phyloP scores from a whole-genome alignment of 2,329 filamentous ascomycete species.

The Orbilia javanica region DNA sequence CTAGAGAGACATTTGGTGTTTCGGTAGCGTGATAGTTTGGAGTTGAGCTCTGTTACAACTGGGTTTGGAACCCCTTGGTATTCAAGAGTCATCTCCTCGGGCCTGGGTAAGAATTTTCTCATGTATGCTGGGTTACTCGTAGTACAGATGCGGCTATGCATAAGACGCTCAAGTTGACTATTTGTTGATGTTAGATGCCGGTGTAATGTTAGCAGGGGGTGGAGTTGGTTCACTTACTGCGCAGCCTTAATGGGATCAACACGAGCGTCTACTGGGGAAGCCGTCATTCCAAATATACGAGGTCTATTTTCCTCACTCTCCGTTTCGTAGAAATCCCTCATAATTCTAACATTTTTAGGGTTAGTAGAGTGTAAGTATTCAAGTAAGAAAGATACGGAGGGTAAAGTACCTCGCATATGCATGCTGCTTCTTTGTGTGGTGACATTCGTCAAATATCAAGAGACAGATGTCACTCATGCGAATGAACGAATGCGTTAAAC shows the following conservation, averaged over 20 bases:
- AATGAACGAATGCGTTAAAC: slow-evolving; percentile 82
- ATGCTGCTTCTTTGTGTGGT: slow-evolving; percentile 95
- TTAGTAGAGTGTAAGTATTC: slow-evolving; percentile 45
- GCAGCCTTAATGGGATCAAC: slow-evolving; percentile 79
- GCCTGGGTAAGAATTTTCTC: slow-evolving; percentile 72
- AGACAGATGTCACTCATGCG: slow-evolving; percentile 86
- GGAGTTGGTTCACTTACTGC: slow-evolving; percentile 63
- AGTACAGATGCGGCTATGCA: slow-evolving; percentile 87
- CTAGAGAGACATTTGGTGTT: slow-evolving; percentile 66
- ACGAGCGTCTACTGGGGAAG: slow-evolving; percentile 89
- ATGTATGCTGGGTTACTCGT: slow-evolving; percentile 73
- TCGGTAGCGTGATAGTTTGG: slow-evolving; percentile 23
- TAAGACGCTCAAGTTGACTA: slow-evolving; percentile 61
- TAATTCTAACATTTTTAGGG: slow-evolving; percentile 70
- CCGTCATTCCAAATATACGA: slow-evolving; percentile 94
- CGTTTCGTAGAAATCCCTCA: slow-evolving; percentile 83
- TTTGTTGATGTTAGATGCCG: not conserved
- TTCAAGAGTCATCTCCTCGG: slow-evolving; percentile 72
- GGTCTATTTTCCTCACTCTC: slow-evolving; percentile 71
- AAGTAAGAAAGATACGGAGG: not conserved
- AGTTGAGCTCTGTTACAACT: slow-evolving; percentile 76
- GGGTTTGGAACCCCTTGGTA: slow-evolving; percentile 70
- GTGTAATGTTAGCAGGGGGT: not conserved
- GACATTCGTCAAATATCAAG: slow-evolving; percentile 94
- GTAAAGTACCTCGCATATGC: slow-evolving; percentile 76